Percentiles rank a stretch among this genome's conserved stretches.
phyloP scores from a whole-genome alignment of 1,139 yeast genomes.

The Blastobotrys proliferans region DNA sequence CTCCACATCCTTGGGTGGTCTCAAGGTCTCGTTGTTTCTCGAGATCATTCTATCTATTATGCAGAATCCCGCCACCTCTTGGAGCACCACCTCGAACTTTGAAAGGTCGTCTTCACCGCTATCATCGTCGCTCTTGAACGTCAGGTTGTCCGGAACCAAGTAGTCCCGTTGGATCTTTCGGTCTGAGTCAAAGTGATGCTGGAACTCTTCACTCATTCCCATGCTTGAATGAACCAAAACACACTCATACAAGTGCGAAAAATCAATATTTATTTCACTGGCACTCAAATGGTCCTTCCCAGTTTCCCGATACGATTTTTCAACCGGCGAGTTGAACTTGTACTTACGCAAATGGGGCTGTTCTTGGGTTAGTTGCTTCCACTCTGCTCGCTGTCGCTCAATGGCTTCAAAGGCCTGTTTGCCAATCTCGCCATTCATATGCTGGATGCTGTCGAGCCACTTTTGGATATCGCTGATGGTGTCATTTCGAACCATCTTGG shows the following conservation, averaged over 20 bases:
- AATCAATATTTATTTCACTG: constrained; percentile 39
- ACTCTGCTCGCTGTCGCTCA: constrained; percentile 50
- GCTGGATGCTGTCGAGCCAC: constrained; percentile 65
- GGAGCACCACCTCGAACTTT: constrained; percentile 35
- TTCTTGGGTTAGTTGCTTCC: constrained; percentile 46
- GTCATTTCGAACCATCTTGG: constrained; percentile 71
- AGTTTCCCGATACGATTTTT: constrained; percentile 63
- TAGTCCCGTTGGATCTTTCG: constrained; percentile 68
- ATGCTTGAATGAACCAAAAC: constrained; percentile 76
- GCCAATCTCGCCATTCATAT: constrained; percentile 60
- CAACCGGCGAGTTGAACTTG: constrained; percentile 83
- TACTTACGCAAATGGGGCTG: constrained; percentile 50
- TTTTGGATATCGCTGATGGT: constrained; percentile 68
- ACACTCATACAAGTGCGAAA: constrained; percentile 75
- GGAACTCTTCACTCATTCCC: constrained; percentile 57
- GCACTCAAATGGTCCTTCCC: constrained; percentile 33
- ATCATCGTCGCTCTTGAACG: constrained; percentile 17
- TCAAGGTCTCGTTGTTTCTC: constrained; percentile 45
- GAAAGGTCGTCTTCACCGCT: constrained; percentile 20
- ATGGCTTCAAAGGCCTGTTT: constrained; percentile 53
- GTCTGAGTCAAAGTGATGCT: constrained; percentile 64
- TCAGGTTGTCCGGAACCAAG: constrained; percentile 50
- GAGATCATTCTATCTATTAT: constrained; percentile 68
- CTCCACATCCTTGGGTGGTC: constrained; percentile 46
- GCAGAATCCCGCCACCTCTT: constrained; percentile 70